Evolutionary conservation across 352 stramenopile genomes (phyloP), one percentile per base, ranked within the genome.

Genomic region (Globisporangium viniferum): DNA sequence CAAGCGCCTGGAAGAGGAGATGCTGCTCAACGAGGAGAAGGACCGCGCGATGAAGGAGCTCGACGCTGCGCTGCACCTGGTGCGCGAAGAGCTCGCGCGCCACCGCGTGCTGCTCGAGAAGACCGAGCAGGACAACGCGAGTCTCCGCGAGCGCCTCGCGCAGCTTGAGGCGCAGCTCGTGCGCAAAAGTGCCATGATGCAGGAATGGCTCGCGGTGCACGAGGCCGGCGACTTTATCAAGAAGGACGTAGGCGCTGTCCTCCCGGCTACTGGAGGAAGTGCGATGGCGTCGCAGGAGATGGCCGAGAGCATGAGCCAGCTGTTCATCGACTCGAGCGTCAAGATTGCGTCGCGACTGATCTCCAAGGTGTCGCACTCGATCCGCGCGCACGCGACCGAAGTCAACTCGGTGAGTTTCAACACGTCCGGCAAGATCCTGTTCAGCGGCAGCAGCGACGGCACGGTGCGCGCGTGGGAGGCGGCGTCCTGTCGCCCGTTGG

Each of bases 401-500:
- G 87, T 92, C 22, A 95, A 95, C 66, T 92, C 83, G 39, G 82
- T 95, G 12, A 91, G 85, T 59, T 95, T 93, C 56, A 95, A 92
- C 65, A 87, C 82, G 5, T 92, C 83, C 20, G 87, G 83, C 18
- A 92, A 93, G 74, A 84, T 93, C 35, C 68, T 92, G 12, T 95
- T 95, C 67, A 92, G 80, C 64, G 87, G 82, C 36, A 93, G 85
- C 49, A 95, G 87, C 62, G 87, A 95, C 56, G 87, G 87, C 55
- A 95, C 87, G 0, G 86, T 95, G 62, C 75, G 87, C 29, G 87
- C 87, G 22, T 95, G 87, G 87, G 87, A 92, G 60, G 76, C 82
- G 2, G 67, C 84, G 6, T 77, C 79, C 3, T 81, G 67, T 33
- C 73, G 79, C 0, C 66, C 81, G 9, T 70, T 93, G 61, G 87